These are phyloP conservation scores for Skeletonema marinoi DNA, from an alignment of 108 stramenopile species.

Conservation along the genomic window DNA sequence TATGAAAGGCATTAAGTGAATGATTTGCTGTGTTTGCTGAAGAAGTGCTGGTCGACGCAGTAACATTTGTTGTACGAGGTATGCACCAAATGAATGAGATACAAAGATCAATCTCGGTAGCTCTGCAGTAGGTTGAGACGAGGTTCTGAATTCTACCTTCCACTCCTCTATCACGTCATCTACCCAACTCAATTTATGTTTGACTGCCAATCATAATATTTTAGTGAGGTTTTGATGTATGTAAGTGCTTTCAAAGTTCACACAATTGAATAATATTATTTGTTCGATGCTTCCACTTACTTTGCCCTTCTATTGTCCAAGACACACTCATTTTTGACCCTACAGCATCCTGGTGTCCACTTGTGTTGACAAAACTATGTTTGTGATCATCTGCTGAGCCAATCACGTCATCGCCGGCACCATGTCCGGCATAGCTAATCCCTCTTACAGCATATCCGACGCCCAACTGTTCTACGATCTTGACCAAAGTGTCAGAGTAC, in stretches of 20 bases:
- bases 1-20: constrained; percentile 81
- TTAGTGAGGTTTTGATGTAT: neutral
- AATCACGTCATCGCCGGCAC: constrained; percentile 34
- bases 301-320: constrained; percentile 83
- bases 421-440: constrained; percentile 79
- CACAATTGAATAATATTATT: neutral
- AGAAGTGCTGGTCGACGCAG: constrained; percentile 62
- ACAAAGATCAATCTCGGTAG: constrained; percentile 67
- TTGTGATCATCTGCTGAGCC: constrained; percentile 24
- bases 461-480: constrained; percentile 55
- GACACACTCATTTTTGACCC: constrained; percentile 31
- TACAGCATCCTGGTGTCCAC: constrained; percentile 5
- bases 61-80: constrained; percentile 68
- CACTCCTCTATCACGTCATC: constrained; percentile 51
- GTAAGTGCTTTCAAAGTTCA: neutral
- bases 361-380: neutral
- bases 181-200: constrained; percentile 74
- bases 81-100: constrained; percentile 80
- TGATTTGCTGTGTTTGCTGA: constrained; percentile 45
- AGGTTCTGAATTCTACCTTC: neutral
- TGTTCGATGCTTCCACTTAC: constrained; percentile 15
- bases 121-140: neutral
- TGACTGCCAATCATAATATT: constrained; percentile 8
- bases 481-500: constrained; percentile 53
- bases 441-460: constrained; percentile 60